Conservation (phyloP, 2,329 filamentous ascomycete species). For the Pseudocercospora macadamiae region DNA sequence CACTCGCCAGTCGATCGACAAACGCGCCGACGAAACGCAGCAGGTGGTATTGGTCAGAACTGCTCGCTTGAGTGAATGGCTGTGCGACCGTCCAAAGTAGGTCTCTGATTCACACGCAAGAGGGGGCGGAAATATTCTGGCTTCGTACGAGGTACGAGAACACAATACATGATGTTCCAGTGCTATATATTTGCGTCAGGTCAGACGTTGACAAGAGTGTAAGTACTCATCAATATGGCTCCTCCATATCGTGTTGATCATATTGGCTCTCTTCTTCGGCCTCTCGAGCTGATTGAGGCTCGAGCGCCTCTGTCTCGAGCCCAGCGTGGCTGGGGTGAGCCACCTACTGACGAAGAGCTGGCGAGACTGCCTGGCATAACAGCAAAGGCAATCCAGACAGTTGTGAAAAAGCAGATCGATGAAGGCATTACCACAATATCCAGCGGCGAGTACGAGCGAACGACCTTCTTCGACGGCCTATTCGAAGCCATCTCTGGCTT, state of each 20-base stretch:
- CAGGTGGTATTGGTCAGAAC: background rate
- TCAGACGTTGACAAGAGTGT: background rate
- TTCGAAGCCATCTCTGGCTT: slow-evolving; percentile 8
- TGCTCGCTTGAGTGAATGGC: background rate
- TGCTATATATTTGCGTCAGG: background rate
- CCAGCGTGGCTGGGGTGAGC: slow-evolving; percentile 30
- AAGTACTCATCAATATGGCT: background rate
- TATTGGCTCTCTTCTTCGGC: slow-evolving; percentile 69
- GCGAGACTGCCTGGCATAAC: slow-evolving; percentile 29
- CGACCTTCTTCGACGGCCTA: slow-evolving; percentile 9
- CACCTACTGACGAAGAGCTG: slow-evolving; percentile 12
- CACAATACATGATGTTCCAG: background rate
- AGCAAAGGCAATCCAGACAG: slow-evolving; percentile 31
- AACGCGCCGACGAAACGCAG: background rate
- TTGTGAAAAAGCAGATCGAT: slow-evolving; percentile 34
- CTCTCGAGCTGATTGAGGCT: slow-evolving; percentile 61
- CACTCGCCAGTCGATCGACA: background rate
- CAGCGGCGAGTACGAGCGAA: slow-evolving; percentile 30
- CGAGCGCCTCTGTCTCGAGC: slow-evolving; percentile 48
- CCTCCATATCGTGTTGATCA: slow-evolving; percentile 71
- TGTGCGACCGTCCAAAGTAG: too few relatives aligned
- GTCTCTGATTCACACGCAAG: too few relatives aligned
- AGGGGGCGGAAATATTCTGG: background rate
- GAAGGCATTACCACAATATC: slow-evolving; percentile 33
- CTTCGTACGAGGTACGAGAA: background rate